These are phyloP conservation scores for Aspergillus sp. DNA, from an alignment of 2,329 filamentous ascomycete species.

Conservation along the genomic window DNA sequence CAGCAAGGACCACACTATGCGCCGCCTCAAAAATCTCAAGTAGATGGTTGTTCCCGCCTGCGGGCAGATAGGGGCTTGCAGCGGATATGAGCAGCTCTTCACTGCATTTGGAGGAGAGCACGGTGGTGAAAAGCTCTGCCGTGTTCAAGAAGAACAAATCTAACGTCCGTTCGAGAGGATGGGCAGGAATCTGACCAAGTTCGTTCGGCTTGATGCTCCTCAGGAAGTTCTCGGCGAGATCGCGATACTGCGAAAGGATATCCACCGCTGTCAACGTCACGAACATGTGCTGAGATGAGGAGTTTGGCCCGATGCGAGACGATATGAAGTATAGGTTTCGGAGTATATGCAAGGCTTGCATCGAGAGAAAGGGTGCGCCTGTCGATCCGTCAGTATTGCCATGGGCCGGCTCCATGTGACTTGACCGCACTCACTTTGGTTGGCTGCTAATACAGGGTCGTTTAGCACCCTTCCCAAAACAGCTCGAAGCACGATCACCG, in stretches of 20 bases:
- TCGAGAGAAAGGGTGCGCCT: conserved; percentile 65
- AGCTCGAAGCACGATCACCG: conserved; percentile 72
- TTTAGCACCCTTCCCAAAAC: conserved; percentile 65
- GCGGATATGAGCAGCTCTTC: conserved; percentile 73
- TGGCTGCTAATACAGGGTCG: conserved; percentile 54
- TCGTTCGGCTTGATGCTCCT: conserved; percentile 59
- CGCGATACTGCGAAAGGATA: conserved; percentile 69
- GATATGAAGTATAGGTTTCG: conserved; percentile 82
- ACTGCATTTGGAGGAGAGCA: conserved; percentile 64
- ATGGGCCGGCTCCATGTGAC: neutral
- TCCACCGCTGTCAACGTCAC: conserved; percentile 81
- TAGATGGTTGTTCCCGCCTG: conserved; percentile 57
- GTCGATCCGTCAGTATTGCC: neutral
- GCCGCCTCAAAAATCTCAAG: conserved; percentile 82
- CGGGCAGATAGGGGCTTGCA: conserved; percentile 69
- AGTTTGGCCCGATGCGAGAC: conserved; percentile 66
- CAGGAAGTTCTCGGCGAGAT: conserved; percentile 66
- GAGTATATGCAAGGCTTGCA: conserved; percentile 70
- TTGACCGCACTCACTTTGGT: conserved; percentile 45
- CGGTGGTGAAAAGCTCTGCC: conserved; percentile 76
- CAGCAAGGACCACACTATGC: conserved; percentile 76
- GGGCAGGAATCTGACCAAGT: conserved; percentile 57
- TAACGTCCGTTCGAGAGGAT: conserved; percentile 69
- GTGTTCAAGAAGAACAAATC: conserved; percentile 87
- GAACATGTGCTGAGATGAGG: conserved; percentile 82